A percentile compares a stretch with the other conserved stretches of the same genome.
phyloP scores from a whole-genome alignment of 768 basidiomycete genomes.

The Mycena indigotica region DNA sequence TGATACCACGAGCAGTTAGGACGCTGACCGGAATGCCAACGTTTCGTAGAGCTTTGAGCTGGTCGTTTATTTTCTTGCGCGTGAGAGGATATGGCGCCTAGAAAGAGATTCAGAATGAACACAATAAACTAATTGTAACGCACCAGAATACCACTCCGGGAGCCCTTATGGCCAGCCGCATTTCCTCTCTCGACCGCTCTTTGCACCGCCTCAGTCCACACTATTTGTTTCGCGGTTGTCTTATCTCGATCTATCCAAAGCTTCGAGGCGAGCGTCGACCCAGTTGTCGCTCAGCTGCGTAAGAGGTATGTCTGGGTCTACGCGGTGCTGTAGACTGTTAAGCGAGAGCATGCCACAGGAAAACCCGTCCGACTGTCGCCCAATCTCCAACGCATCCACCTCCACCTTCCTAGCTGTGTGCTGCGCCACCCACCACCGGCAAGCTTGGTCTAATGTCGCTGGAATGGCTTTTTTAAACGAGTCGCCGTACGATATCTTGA shows the following conservation, averaged over 20 bases:
- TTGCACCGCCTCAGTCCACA: not conserved
- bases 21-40: slow-evolving; percentile 23
- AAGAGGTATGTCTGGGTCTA: not conserved
- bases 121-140: not conserved
- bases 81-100: slow-evolving; percentile 12
- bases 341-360: slow-evolving; percentile 10
- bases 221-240: too few species aligned
- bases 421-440: slow-evolving; percentile 8
- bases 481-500: slow-evolving; percentile 7
- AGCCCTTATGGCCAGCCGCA: not conserved
- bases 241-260: slow-evolving; percentile 3
- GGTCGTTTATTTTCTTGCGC: slow-evolving; percentile 13
- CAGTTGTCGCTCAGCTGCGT: not conserved
- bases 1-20: slow-evolving; percentile 25
- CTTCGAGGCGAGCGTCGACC: not conserved
- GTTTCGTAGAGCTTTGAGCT: slow-evolving; percentile 17
- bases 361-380: not conserved
- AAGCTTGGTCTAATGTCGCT: not conserved
- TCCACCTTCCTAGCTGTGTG: not conserved
- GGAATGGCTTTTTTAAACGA: not conserved
- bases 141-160: not conserved
- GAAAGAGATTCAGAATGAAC: not conserved
- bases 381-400: not conserved
- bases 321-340: slow-evolving; percentile 1
- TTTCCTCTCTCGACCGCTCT: not conserved